phyloP scores from a whole-genome alignment of 169 alveolate species.

The Cryptosporidium parvum region DNA sequence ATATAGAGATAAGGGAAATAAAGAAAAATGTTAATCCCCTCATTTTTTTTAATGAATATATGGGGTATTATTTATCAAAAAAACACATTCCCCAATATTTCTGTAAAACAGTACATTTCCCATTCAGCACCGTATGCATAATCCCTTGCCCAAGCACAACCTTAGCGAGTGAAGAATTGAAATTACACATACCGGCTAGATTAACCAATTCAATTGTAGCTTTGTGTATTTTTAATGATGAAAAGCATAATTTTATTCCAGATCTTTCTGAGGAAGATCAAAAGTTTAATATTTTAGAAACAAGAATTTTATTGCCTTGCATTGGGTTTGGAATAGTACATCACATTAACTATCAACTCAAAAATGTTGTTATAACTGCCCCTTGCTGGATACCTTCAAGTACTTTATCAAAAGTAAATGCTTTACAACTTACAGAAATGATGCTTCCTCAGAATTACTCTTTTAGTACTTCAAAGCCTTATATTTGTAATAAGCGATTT shows the following conservation, averaged over 20 bases:
- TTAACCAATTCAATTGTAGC: slow-evolving; percentile 66
- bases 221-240: slow-evolving; percentile 55
- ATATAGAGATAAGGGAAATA: not conserved
- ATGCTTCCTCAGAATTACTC: slow-evolving; percentile 44
- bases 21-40: slow-evolving; percentile 25
- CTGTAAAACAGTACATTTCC: slow-evolving; percentile 35
- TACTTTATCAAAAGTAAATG: slow-evolving; percentile 51
- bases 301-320: slow-evolving; percentile 42
- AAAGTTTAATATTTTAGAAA: slow-evolving; percentile 30
- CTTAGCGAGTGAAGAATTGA: not conserved
- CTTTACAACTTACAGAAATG: slow-evolving; percentile 64
- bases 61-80: not conserved
- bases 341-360: slow-evolving; percentile 27
- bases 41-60: slow-evolving; percentile 31
- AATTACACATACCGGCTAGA: slow-evolving; percentile 30
- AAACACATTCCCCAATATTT: not conserved
- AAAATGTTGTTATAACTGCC: slow-evolving; percentile 12
- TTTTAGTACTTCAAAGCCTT: slow-evolving; percentile 24
- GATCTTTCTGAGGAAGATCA: slow-evolving; percentile 15
- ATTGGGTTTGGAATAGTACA: slow-evolving; percentile 71
- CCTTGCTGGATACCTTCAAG: slow-evolving; percentile 41
- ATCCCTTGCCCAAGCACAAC: slow-evolving; percentile 46
- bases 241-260: slow-evolving; percentile 21
- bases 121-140: slow-evolving; percentile 29
- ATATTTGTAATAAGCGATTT: slow-evolving; percentile 11